Conservation (phyloP, 78 protist species). For the Isochrysis galbana region DNA sequence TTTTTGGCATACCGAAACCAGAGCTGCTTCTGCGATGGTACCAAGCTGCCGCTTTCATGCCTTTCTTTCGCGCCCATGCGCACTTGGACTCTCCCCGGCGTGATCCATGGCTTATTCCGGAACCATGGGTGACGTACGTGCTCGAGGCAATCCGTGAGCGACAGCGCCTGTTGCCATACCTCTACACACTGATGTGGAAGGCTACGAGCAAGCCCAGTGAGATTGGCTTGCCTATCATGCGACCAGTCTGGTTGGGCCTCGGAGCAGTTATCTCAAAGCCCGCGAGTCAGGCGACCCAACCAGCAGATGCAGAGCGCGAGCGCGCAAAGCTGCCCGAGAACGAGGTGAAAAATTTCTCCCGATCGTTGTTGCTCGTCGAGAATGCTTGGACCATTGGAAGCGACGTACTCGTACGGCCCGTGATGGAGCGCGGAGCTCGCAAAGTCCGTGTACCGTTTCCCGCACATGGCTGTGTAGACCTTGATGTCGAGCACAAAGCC, state of each 20-base stretch:
- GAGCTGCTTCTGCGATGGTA: slow-evolving; percentile 96
- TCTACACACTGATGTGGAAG: slow-evolving; percentile 76
- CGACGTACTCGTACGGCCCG: slow-evolving; percentile 71
- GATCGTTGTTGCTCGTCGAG: slow-evolving; percentile 30
- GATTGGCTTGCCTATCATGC: slow-evolving; percentile 80
- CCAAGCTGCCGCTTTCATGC: slow-evolving; percentile 91
- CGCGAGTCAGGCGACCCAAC: too few relatives aligned
- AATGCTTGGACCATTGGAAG: slow-evolving; percentile 67
- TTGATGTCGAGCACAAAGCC: background rate
- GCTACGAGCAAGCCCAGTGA: background rate
- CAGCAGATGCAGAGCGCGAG: too few relatives aligned
- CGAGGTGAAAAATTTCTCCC: background rate
- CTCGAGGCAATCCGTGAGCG: slow-evolving; percentile 77
- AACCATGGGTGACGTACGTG: slow-evolving; percentile 39
- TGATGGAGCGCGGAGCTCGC: slow-evolving; percentile 20
- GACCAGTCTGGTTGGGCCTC: slow-evolving; percentile 72
- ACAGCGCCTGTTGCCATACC: slow-evolving; percentile 83
- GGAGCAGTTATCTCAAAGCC: slow-evolving; percentile 35
- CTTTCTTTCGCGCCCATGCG: slow-evolving; percentile 98
- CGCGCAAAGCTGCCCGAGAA: background rate
- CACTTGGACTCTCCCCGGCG: slow-evolving; percentile 91
- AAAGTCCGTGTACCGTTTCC: slow-evolving; percentile 53
- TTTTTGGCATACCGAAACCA: slow-evolving; percentile 76
- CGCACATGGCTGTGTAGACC: background rate
- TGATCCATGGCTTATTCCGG: slow-evolving; percentile 96